Evolutionary conservation across 2,329 filamentous ascomycete genomes (phyloP).

Genomic region (Fusarium chuoi): DNA sequence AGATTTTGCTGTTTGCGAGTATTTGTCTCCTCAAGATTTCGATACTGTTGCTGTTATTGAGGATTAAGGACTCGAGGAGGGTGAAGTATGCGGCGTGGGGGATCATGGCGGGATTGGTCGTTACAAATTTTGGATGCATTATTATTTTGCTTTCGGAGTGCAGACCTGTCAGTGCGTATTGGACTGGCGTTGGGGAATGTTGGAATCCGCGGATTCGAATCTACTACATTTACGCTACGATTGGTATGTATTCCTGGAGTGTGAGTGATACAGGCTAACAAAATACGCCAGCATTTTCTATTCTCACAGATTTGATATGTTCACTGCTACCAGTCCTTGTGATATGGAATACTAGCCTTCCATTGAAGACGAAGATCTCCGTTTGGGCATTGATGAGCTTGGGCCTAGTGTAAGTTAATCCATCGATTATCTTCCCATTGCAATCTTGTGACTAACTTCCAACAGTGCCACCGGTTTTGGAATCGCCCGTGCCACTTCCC

Average conservation of each 20-base stretch:
- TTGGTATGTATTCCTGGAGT: slow-evolving; percentile 11
- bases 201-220: slow-evolving; percentile 48
- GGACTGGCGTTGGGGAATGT: slow-evolving; percentile 45
- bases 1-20: slow-evolving; percentile 53
- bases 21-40: slow-evolving; percentile 55
- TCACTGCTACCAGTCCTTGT: slow-evolving; percentile 46
- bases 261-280: not conserved
- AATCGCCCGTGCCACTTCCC: slow-evolving; percentile 34
- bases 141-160: slow-evolving; percentile 50
- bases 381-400: slow-evolving; percentile 50
- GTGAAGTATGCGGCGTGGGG: slow-evolving; percentile 47
- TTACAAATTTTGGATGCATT: slow-evolving; percentile 47
- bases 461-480: slow-evolving; percentile 36
- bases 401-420: slow-evolving; percentile 35
- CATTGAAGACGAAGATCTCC: slow-evolving; percentile 44
- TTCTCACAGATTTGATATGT: slow-evolving; percentile 32
- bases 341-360: slow-evolving; percentile 49
- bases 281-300: slow-evolving; percentile 14
- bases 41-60: slow-evolving; percentile 54
- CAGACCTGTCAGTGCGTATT: slow-evolving; percentile 45
- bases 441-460: not conserved
- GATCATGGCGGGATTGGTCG: slow-evolving; percentile 46
- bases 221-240: slow-evolving; percentile 49
- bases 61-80: slow-evolving; percentile 51
- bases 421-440: accelerated